These are phyloP conservation scores for Fusarium fujikuroi DNA, from an alignment of 2,329 filamentous ascomycete genomes.

Conservation along the genomic window DNA sequence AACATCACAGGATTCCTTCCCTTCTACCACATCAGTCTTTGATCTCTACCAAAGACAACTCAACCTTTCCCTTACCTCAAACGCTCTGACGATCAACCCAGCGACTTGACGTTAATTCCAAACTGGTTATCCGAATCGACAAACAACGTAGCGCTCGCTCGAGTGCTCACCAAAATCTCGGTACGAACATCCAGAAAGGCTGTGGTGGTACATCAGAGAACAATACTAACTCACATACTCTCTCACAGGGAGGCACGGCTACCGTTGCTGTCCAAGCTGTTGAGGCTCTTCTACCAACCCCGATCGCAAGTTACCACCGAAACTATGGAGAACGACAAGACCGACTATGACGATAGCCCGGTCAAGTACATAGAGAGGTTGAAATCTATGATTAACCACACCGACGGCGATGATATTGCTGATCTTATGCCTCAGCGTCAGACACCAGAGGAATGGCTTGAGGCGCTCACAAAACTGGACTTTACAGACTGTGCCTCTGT, in stretches of 20 bases:
- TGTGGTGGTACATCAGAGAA: rapidly evolving
- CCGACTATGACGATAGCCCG: rapidly evolving
- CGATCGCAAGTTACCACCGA: neutral
- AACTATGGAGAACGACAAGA: neutral
- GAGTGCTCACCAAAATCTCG: rapidly evolving
- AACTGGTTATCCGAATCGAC: rapidly evolving
- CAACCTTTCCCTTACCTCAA: neutral
- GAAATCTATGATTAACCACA: neutral
- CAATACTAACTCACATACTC: neutral
- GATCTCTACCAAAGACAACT: neutral
- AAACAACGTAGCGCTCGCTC: neutral
- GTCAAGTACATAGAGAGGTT: neutral
- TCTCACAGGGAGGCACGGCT: neutral
- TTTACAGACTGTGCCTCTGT: neutral
- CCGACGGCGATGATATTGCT: too few species aligned
- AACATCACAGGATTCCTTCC: neutral
- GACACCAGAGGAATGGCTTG: neutral
- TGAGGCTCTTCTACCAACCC: neutral
- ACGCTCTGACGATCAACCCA: rapidly evolving
- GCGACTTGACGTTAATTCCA: neutral
- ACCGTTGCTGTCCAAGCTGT: rapidly evolving
- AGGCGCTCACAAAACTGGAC: neutral
- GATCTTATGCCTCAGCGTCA: neutral
- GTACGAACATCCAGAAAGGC: neutral
- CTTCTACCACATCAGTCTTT: neutral